Conservation (phyloP, 345 rosid species). For the Hevea brasiliensis region DNA sequence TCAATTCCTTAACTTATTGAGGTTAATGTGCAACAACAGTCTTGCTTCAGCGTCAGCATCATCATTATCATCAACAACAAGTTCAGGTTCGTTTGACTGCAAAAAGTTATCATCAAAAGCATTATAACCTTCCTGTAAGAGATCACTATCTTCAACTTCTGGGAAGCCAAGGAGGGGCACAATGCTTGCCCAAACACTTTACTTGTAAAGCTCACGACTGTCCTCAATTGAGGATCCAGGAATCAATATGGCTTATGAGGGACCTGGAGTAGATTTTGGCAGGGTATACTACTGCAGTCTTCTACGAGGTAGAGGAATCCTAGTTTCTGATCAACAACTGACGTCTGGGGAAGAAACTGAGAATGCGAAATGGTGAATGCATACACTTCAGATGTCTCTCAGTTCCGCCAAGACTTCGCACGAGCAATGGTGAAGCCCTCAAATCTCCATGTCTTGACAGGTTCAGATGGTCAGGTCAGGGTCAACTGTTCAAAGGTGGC, state of each 20-base stretch:
- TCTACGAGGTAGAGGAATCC: constrained; percentile 57
- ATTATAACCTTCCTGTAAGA: neutral
- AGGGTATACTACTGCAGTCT: constrained; percentile 48
- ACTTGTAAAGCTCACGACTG: neutral
- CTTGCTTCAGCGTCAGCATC: neutral
- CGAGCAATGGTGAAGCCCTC: constrained; percentile 76
- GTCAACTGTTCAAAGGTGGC: constrained; percentile 50
- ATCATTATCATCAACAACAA: neutral
- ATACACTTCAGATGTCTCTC: constrained; percentile 52
- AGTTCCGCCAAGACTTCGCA: constrained; percentile 58
- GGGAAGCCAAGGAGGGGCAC: neutral
- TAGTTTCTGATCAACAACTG: constrained; percentile 71
- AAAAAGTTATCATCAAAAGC: neutral
- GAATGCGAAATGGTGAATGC: constrained; percentile 54
- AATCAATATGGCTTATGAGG: constrained; percentile 43
- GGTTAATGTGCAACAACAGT: constrained; percentile 42
- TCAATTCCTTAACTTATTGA: constrained; percentile 41
- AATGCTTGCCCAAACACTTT: neutral
- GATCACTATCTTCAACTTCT: neutral
- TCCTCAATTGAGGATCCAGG: constrained; percentile 27
- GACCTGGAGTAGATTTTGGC: constrained; percentile 50
- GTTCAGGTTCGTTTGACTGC: constrained; percentile 1
- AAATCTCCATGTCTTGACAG: constrained; percentile 57
- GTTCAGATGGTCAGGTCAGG: constrained; percentile 59
- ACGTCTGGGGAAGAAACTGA: constrained; percentile 54